Evolutionary conservation across 2,329 filamentous ascomycete genomes (phyloP).

Genomic region (Hymenoscyphus salicellus): DNA sequence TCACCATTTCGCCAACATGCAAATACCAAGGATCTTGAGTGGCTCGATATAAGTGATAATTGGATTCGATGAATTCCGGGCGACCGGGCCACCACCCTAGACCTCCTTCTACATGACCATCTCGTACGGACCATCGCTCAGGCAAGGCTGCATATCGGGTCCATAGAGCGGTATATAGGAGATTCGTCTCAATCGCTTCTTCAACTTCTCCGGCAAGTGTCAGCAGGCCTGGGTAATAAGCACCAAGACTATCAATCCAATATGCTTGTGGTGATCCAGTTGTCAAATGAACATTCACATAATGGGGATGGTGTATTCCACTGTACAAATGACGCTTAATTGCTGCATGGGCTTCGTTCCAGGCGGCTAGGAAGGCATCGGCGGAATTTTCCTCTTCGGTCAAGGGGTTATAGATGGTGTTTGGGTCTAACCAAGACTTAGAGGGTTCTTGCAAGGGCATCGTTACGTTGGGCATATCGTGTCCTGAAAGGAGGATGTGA

Average conservation of each 20-base stretch:
- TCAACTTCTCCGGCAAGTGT: constrained; percentile 84
- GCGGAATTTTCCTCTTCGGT: constrained; percentile 66
- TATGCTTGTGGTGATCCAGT: constrained; percentile 85
- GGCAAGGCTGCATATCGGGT: constrained; percentile 90
- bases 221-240: constrained; percentile 89
- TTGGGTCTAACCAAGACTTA: constrained; percentile 58
- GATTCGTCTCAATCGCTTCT: constrained; percentile 83
- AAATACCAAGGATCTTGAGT: constrained; percentile 96
- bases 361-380: constrained; percentile 75
- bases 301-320: constrained; percentile 81
- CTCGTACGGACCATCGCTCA: constrained; percentile 86
- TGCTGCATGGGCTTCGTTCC: constrained; percentile 80
- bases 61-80: constrained; percentile 95
- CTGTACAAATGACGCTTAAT: constrained; percentile 92
- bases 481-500: constrained; percentile 81
- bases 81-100: constrained; percentile 93
- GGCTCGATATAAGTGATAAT: constrained; percentile 90
- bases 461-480: constrained; percentile 53
- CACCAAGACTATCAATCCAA: constrained; percentile 95
- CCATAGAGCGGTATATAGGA: constrained; percentile 92
- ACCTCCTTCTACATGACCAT: constrained; percentile 79
- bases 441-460: constrained; percentile 19
- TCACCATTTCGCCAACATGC: constrained; percentile 91
- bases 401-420: constrained; percentile 57
- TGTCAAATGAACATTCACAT: constrained; percentile 82